Percentiles rank a stretch among this genome's conserved stretches.
phyloP scores from a whole-genome alignment of 1,139 yeast species.

The Debaryomycetaceae sp. region DNA sequence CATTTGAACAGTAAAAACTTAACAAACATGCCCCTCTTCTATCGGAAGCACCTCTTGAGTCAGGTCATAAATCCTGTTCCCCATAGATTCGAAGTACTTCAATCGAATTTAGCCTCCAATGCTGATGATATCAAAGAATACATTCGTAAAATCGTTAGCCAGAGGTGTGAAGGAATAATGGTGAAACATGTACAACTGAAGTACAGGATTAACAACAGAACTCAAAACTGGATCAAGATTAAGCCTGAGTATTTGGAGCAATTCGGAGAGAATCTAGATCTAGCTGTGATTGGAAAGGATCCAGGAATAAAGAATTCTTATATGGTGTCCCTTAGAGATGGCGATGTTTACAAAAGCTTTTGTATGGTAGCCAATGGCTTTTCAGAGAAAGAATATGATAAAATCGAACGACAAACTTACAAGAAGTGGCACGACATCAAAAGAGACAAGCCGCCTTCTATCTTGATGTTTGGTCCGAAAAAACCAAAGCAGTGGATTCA shows the following conservation, averaged over 20 bases:
- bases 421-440: conserved; percentile 58
- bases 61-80: conserved; percentile 47
- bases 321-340: conserved; percentile 63
- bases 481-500: conserved; percentile 75
- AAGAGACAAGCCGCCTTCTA: conserved; percentile 34
- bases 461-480: conserved; percentile 57
- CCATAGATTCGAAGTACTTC: conserved; percentile 55
- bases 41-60: conserved; percentile 52
- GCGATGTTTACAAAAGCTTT: conserved; percentile 48
- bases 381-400: conserved; percentile 55
- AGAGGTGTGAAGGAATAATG: conserved; percentile 78
- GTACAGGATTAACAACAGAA: conserved; percentile 60
- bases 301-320: conserved; percentile 73
- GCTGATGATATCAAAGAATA: conserved; percentile 54
- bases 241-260: conserved; percentile 89
- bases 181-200: conserved; percentile 60
- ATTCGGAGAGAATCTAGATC: conserved; percentile 82
- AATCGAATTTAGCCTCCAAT: conserved; percentile 38
- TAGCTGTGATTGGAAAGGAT: conserved; percentile 73
- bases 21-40: conserved; percentile 49
- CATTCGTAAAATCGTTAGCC: conserved; percentile 55
- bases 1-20: conserved; percentile 63
- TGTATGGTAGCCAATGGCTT: conserved; percentile 87
- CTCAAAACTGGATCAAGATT: conserved; percentile 73
- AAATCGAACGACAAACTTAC: conserved; percentile 54